Base-by-base conservation (phyloP, 2,329 filamentous ascomycete species). In the Colletotrichum liriopes region DNA sequence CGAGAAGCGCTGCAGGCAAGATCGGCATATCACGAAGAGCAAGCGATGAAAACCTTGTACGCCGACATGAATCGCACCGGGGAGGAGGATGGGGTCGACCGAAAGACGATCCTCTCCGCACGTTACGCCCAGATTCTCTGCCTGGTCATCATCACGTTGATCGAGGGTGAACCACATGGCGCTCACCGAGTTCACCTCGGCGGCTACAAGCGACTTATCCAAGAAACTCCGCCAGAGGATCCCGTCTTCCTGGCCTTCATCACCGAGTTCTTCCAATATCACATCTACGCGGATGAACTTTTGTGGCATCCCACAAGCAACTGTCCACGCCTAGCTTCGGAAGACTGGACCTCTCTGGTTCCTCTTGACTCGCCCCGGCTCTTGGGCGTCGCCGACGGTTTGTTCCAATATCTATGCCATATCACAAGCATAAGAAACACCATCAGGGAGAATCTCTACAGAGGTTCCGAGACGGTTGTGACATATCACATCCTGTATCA, bases 241-340 rank as follows among this genome's bases (percentile, higher is more conserved):
- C 82, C 91, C 26, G 89, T 91, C 29, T 94, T 96, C 78, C 78
- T 85, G 37, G 83, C 85, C 12, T 91, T 91, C 76, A 88, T 91
- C 71, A 91, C 92, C 74, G 92, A 93, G 79, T 96, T 97, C 82
- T 96, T 97, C 81, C 93, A 95, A 79, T 97, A 96, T 77, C 94
- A 96, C 80, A 89, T 92, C 51, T 89, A 86, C 72, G 89, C 89
- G n/a, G 90, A 92, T 76, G 89, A 92, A 73, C 81, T 92, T 1
- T 84, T 92, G 63, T 86, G 84, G 77, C 85, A 86, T 67, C 84
- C 85, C 20, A 83, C 81, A 73, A 80, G 78, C 26, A 77, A 77
- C 54, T 81, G 78, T 32, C 78, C 77, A 18, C 82, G 81, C 9
- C 77, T 86, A 11, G 82, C 82, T n/a, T 81, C 81, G 0, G 83